Percentiles rank a stretch among this genome's conserved stretches.
Evolutionary conservation across 805 yeast genomes (phyloP).

Genomic region (Metschnikowia lochheadii): DNA sequence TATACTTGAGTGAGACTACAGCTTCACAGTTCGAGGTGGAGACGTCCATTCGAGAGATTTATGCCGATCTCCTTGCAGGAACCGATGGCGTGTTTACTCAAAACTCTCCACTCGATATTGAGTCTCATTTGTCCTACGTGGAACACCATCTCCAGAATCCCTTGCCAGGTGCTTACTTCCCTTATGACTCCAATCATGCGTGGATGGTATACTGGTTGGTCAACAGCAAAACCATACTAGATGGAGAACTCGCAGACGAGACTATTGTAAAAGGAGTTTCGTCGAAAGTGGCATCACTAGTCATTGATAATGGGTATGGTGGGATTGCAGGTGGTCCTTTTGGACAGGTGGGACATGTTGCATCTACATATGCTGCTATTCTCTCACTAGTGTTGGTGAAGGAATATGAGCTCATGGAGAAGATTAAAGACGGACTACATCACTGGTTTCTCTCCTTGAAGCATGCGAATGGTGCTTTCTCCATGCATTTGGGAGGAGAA

Average conservation of each 20-base stretch:
- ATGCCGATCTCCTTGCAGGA: conserved; percentile 21
- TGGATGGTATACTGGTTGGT: conserved; percentile 88
- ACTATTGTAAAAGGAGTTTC: conserved; percentile 10
- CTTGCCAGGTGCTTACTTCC: conserved; percentile 48
- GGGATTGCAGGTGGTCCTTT: conserved; percentile 86
- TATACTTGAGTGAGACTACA: conserved; percentile 33
- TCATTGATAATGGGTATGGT: conserved; percentile 30
- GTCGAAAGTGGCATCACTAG: conserved; percentile 24
- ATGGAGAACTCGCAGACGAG: conserved; percentile 8
- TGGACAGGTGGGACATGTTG: conserved; percentile 76
- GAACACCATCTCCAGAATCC: conserved; percentile 35
- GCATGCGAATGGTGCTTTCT: conserved; percentile 67
- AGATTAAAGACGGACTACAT: conserved; percentile 40
- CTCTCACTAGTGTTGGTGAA: conserved; percentile 55
- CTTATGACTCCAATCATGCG: conserved; percentile 83
- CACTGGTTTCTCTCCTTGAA: conserved; percentile 67
- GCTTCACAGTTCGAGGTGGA: conserved; percentile 34
- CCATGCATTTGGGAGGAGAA: conserved; percentile 77
- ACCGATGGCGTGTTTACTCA: conserved; percentile 4
- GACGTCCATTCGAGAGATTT: conserved; percentile 24
- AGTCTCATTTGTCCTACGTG: conserved; percentile 43
- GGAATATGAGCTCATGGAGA: conserved; percentile 29
- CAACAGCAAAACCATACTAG: conserved; percentile 38
- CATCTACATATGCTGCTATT: conserved; percentile 77
- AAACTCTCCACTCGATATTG: conserved; percentile 14